Percentiles rank a stretch among this genome's conserved stretches.
phyloP scores from a whole-genome alignment of 2,329 filamentous ascomycete species.

The Phialophora verrucosa region DNA sequence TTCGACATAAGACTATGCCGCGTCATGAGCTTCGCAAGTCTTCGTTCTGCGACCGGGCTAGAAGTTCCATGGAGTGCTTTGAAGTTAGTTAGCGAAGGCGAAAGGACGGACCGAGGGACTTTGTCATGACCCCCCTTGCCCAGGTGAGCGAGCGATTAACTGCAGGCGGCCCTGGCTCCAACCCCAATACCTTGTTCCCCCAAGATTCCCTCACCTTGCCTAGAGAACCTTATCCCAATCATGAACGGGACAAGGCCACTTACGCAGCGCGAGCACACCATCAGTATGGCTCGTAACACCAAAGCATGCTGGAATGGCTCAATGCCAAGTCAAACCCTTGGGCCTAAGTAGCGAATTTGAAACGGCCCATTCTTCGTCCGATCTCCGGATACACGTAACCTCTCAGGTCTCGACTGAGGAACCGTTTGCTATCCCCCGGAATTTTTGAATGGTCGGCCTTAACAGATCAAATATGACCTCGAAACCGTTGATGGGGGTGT shows the following conservation, averaged over 20 bases:
- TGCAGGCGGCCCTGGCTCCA: slow-evolving; percentile 7
- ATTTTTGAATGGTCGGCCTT: slow-evolving; percentile 18
- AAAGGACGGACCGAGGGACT: not conserved
- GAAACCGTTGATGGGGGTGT: not conserved
- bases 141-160: not conserved
- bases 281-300: slow-evolving; percentile 6
- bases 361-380: slow-evolving; percentile 22
- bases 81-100: not conserved
- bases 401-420: not conserved
- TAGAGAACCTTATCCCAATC: not conserved
- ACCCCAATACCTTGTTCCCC: not conserved
- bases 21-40: slow-evolving; percentile 5
- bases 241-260: not conserved
- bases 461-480: slow-evolving; percentile 8
- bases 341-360: slow-evolving; percentile 12
- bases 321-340: slow-evolving; percentile 17
- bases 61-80: not conserved
- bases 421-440: slow-evolving; percentile 7
- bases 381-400: slow-evolving; percentile 16
- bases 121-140: not conserved
- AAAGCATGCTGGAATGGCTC: slow-evolving; percentile 4
- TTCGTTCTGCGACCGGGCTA: not conserved
- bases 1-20: not conserved
- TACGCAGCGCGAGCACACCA: slow-evolving; percentile 1
- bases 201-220: not conserved